Conservation (phyloP, 129 eudicot species). For the Saussurea involucrata region DNA sequence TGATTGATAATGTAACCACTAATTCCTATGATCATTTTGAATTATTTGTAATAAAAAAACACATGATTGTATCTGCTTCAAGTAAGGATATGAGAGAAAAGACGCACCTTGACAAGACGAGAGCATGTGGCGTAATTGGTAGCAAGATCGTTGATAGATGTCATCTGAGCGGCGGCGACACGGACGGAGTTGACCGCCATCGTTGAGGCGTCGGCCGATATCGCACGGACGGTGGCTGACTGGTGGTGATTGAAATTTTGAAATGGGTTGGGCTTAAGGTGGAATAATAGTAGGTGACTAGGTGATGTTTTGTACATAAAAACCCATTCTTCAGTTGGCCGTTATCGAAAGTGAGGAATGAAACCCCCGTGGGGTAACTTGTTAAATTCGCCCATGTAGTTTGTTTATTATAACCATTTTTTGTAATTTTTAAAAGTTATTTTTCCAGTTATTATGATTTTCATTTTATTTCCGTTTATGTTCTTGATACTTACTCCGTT, state of each 20-base stretch:
- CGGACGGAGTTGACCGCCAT: constrained; percentile 67
- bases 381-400: no score
- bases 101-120: constrained; percentile 68
- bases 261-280: constrained; percentile 4
- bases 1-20: background rate
- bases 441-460: no score
- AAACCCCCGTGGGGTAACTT: no score
- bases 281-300: background rate
- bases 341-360: no score
- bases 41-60: background rate
- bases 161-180: constrained; percentile 96
- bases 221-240: constrained; percentile 5
- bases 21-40: background rate
- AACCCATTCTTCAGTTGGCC: constrained; percentile 1
- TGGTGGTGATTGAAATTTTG: background rate
- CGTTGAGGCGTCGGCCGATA: constrained; percentile 29
- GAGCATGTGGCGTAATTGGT: constrained; percentile 78
- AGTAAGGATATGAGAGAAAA: background rate
- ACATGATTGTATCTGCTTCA: background rate
- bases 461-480: no score
- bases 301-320: background rate
- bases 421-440: no score
- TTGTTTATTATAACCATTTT: no score
- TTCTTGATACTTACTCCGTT: no score
- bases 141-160: constrained; percentile 80